These are phyloP conservation scores for Daldinia sp. DNA, from an alignment of 2,329 filamentous ascomycete species.

Conservation along the genomic window DNA sequence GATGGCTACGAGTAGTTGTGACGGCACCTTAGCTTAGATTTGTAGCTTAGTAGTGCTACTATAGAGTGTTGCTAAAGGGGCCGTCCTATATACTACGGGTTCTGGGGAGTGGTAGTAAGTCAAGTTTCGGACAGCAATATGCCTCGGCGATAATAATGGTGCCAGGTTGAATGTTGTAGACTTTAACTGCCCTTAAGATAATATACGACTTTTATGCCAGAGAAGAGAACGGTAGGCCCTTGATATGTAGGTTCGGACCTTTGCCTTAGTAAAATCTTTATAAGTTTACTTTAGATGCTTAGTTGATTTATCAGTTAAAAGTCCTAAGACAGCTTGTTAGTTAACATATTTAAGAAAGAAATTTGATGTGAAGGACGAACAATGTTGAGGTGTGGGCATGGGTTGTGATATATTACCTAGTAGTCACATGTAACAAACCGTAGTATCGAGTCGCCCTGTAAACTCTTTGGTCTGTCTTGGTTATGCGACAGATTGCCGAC, in stretches of 20 bases:
- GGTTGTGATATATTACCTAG: background rate
- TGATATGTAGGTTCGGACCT: background rate
- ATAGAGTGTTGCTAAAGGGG: background rate
- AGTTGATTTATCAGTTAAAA: background rate
- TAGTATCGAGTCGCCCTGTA: background rate
- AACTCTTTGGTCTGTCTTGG: background rate
- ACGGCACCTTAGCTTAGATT: background rate
- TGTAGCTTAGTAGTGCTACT: background rate
- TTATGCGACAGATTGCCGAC: background rate
- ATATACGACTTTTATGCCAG: background rate
- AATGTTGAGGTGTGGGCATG: background rate
- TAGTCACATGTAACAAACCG: background rate
- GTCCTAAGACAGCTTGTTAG: slow-evolving; percentile 27
- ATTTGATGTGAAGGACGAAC: background rate
- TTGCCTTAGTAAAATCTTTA: no score
- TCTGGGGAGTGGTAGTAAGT: background rate
- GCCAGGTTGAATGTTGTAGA: background rate
- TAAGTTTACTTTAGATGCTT: background rate
- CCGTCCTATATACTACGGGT: background rate
- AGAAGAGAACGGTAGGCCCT: background rate
- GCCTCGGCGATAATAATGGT: background rate
- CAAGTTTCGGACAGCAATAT: no score
- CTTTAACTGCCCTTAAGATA: background rate
- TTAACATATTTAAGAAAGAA: background rate
- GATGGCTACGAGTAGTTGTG: background rate